phyloP scores from a whole-genome alignment of 2,329 filamentous ascomycete genomes.

The Mollisiaceae sp. region DNA sequence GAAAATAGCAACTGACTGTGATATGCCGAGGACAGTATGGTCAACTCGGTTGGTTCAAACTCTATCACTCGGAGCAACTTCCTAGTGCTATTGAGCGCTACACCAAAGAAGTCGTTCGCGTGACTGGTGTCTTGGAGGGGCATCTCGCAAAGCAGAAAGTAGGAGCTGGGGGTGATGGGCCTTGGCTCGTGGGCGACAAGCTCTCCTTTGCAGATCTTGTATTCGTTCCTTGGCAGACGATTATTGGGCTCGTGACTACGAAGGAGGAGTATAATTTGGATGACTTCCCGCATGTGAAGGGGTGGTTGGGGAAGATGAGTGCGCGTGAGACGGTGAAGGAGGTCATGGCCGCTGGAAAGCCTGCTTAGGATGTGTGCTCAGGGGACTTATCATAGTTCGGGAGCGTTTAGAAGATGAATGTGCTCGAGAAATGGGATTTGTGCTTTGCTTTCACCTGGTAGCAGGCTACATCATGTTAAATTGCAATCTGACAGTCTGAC shows the following conservation, averaged over 20 bases:
- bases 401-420: background rate
- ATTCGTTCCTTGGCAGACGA: constrained; percentile 29
- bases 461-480: too few relatives aligned
- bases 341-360: constrained; percentile 3
- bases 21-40: constrained; percentile 41
- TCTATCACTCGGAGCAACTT: background rate
- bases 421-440: background rate
- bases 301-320: constrained; percentile 29
- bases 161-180: background rate
- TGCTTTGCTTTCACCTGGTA: background rate
- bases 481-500: too few relatives aligned
- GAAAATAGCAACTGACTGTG: too few relatives aligned
- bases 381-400: background rate
- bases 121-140: constrained; percentile 48
- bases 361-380: background rate
- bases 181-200: constrained; percentile 48
- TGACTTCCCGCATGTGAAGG: constrained; percentile 27
- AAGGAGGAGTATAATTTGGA: constrained; percentile 23
- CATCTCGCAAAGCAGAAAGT: constrained; percentile 43
- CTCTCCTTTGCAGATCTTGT: constrained; percentile 45
- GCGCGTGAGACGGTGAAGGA: constrained; percentile 19
- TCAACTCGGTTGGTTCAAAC: constrained; percentile 26
- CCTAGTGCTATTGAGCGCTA: constrained; percentile 52
- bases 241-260: constrained; percentile 6
- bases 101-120: constrained; percentile 46